Evolutionary conservation across 225 moss, liverwort and hornwort species (phyloP), one percentile per base, ranked within the genome.

Genomic region (Antitrichia curtipendula): DNA sequence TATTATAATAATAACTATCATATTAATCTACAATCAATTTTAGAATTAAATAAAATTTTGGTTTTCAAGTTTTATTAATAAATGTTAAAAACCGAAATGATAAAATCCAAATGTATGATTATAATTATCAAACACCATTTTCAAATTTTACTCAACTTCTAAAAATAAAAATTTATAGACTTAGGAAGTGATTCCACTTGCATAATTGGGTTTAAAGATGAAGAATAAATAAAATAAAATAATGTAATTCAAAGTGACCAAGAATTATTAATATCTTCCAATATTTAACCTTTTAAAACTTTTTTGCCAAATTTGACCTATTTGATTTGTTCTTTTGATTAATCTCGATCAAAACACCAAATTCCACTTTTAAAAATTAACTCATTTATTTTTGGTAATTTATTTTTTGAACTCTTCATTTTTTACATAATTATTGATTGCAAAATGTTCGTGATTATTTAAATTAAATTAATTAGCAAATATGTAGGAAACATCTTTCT

Each of bases 171-270:
- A 13, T 8, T 69, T 0, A 24, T 7, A 0, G 40, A 70, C 3
- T 38, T 2, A 22, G 1, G 22, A 38, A 29, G 62, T 7, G 4
- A 1, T 2, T 5, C n/a, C 12, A 0, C 4, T 68, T 68, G 38
- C 38, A n/a, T n/a, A n/a, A 38, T n/a, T 38, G 12, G 38, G 0
- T 25, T 41, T 41, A 41, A 3, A 16, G 0, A 27, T 70, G 16
- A 27, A 25, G 5, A 13, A 40, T 4, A 40, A 12, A 1, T 0
- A 23, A 24, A 40, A 23, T 13, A 38, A 22, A 41, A 25, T 27
- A n/a, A 41, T 15, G 16, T 25, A 25, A 27, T 41, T 15, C 0
- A 0, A 70, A 41, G 25, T 70, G 27, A 41, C 3, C 0, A 0
- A 24, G 8, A 70, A 41, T 70, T 25, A n/a, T n/a, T n/a, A n/a